Percentiles rank a stretch among this genome's conserved stretches.
phyloP scores from a whole-genome alignment of 2,329 filamentous ascomycete species.

The Calonectria pteridis region DNA sequence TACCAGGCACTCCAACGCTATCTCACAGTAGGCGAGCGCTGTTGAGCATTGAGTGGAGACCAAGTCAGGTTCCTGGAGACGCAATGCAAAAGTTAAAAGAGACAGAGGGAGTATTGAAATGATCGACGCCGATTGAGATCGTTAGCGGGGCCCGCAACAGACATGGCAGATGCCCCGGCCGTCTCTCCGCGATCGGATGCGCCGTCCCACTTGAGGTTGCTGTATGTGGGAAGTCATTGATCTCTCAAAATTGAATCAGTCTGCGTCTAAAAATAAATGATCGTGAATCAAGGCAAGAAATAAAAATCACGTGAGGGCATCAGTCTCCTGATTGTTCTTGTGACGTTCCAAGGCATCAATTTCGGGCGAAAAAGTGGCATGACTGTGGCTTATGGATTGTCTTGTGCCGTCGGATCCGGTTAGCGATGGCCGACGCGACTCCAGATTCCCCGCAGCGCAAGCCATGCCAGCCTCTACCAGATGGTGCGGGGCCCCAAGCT shows the following conservation, averaged over 20 bases:
- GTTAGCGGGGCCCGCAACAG: background rate
- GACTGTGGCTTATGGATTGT: background rate
- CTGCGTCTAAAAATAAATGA: background rate
- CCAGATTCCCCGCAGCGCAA: constrained; percentile 23
- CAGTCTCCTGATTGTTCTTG: constrained; percentile 17
- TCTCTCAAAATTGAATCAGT: background rate
- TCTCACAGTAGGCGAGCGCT: background rate
- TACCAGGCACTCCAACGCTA: background rate
- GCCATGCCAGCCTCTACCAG: background rate
- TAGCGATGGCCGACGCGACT: background rate
- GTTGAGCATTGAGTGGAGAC: background rate
- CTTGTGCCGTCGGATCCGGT: background rate
- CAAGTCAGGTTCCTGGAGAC: background rate
- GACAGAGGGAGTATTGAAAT: background rate
- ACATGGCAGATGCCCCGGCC: background rate
- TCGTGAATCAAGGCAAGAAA: background rate
- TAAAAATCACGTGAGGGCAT: background rate
- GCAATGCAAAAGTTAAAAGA: background rate
- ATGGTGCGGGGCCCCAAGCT: constrained; percentile 23
- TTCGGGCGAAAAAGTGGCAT: background rate
- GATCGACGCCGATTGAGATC: background rate
- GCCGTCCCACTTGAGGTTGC: background rate
- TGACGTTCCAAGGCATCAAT: background rate
- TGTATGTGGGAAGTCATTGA: background rate
- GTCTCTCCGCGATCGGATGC: background rate